Percentiles rank a stretch among this genome's conserved stretches.
phyloP scores from a whole-genome alignment of 768 basidiomycete genomes.

The Rhodotorula graminis region DNA sequence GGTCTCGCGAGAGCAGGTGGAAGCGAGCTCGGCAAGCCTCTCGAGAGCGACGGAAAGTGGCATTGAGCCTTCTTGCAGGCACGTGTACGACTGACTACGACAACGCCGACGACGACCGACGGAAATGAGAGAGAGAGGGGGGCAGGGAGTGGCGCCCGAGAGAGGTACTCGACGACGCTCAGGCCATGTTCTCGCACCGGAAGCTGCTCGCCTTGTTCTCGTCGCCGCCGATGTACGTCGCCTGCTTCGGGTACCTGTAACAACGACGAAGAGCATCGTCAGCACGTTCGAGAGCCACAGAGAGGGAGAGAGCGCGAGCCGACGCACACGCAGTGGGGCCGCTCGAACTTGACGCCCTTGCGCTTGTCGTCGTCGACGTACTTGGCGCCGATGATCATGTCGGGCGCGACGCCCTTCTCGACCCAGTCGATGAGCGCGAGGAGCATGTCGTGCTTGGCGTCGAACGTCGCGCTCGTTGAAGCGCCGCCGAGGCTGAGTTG shows the following conservation, averaged over 20 bases:
- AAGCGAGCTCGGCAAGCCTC: too few relatives aligned
- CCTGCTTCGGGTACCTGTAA: constrained; percentile 19
- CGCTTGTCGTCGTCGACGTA: constrained; percentile 15
- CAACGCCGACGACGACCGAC: too few relatives aligned
- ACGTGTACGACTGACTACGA: too few relatives aligned
- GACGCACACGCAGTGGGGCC: constrained; percentile 33
- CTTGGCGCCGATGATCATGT: constrained; percentile 20
- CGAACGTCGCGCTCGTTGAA: constrained; percentile 2
- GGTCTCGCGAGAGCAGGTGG: too few relatives aligned
- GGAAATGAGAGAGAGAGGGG: neutral
- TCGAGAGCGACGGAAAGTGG: too few relatives aligned
- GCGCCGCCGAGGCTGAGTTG: neutral
- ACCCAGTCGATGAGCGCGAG: constrained; percentile 35
- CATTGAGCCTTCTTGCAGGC: too few relatives aligned
- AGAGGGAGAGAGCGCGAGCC: neutral
- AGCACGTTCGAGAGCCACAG: too few relatives aligned
- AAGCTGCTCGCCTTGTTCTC: constrained; percentile 27
- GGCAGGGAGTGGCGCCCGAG: too few relatives aligned
- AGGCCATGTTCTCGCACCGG: constrained; percentile 16
- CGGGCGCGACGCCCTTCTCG: constrained; percentile 33
- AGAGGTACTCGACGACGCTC: neutral
- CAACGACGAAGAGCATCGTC: too few relatives aligned
- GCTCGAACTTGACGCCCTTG: constrained; percentile 17
- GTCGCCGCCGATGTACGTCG: constrained; percentile 32
- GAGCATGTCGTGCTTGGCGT: constrained; percentile 37